Base-by-base conservation (phyloP, 2,329 filamentous ascomycete species). In the Arthroderma sp. region DNA sequence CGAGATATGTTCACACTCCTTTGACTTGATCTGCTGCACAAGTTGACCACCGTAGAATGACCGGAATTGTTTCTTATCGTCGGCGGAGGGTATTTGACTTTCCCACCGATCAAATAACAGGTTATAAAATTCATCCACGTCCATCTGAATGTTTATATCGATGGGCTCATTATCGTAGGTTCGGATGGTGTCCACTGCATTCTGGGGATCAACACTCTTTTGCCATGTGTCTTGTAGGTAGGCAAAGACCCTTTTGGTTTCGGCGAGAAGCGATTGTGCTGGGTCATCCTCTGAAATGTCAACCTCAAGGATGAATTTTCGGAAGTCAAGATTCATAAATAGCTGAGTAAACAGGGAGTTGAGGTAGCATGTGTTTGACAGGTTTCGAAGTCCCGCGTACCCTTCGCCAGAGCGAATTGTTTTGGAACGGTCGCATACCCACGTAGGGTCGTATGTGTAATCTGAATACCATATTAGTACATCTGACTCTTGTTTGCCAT, bases 101-200 rank as follows among this genome's bases (percentile, higher is more conserved):
- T 98, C 94, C 81, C 90, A 90, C 25, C 90, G 82, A 69, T 95
- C 90, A 65, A 97, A 93, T 0, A 98, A 79, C 3, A 95, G 79
- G 66, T 93, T 95, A 74, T 94, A 97, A 68, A 97, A 98, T 68
- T 96, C 91, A 64, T 97, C 93, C 4, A 96, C 93, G 68, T 98
- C 93, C 88, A 98, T 97, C 70, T 98, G 93, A 59, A 87, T 83
- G 57, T 85, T 83, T 25, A 94, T 85, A 69, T 97, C 90, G 61
- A 98, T 94, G 15, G 81, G 78, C 1, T 83, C 80, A 58, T 90
- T 87, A 37, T 95, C 88, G 58, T 91, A 91, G 0, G 86, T 91
- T 64, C 83, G 85, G 65, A 97, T 88, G 41, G 83, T 85, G 35
- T 78, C 77, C 13, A 93, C 86, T 61, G 94, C 84, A 1, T 77